Evolutionary conservation across 2,329 filamentous ascomycete genomes (phyloP).

Genomic region (Escovopsis sp.): DNA sequence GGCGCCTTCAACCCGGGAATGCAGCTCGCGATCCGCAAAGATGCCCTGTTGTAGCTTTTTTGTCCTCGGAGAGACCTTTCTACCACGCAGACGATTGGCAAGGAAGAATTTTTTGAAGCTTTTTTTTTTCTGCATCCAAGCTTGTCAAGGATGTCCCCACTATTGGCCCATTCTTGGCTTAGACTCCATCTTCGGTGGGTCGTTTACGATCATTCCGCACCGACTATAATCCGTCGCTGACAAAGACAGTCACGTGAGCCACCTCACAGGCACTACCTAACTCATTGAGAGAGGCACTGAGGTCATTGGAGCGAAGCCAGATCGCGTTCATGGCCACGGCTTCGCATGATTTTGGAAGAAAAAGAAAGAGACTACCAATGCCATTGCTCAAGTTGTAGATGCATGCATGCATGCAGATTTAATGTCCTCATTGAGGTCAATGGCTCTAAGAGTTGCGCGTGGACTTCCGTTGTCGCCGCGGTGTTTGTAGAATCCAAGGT

Average conservation of each 20-base stretch:
- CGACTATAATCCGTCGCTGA: conserved; percentile 7
- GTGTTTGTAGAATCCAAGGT: no score
- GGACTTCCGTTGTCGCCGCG: no score
- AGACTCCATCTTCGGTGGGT: background rate
- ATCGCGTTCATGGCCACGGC: no score
- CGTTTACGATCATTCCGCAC: background rate
- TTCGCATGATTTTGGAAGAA: no score
- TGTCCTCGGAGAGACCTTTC: conserved; percentile 12
- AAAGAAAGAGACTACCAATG: no score
- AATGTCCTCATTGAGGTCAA: no score
- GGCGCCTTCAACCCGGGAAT: conserved; percentile 9
- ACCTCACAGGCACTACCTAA: no score
- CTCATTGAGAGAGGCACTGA: no score
- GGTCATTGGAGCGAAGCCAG: no score
- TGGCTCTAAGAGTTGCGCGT: no score
- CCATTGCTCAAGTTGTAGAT: no score
- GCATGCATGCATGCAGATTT: no score
- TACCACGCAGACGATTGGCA: conserved; percentile 6
- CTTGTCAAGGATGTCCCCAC: conserved; percentile 8
- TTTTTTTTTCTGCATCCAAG: conserved; percentile 7
- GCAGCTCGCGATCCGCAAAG: conserved; percentile 6
- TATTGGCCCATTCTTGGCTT: conserved; percentile 6
- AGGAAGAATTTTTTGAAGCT: conserved; percentile 27
- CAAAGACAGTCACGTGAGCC: conserved; percentile 1
- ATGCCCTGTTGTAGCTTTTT: conserved; percentile 8